Evolutionary conservation across 2,329 filamentous ascomycete genomes (phyloP).

Genomic region (Exophiala dermatitidis): DNA sequence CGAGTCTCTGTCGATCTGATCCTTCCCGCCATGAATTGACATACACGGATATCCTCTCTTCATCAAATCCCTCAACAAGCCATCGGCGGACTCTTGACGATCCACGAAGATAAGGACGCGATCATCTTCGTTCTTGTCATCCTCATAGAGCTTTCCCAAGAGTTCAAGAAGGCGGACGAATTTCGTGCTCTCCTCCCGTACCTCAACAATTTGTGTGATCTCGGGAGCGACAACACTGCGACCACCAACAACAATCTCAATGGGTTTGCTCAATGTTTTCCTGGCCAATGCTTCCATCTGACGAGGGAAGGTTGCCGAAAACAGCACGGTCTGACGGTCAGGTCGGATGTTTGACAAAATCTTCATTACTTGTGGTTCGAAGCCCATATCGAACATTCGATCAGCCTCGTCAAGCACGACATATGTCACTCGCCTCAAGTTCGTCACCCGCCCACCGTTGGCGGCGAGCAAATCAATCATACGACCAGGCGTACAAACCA

Average conservation of each 20-base stretch:
- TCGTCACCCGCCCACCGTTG: constrained; percentile 90
- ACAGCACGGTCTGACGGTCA: constrained; percentile 87
- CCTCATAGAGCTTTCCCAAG: constrained; percentile 70
- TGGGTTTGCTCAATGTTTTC: constrained; percentile 75
- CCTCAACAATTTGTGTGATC: constrained; percentile 87
- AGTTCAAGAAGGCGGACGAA: constrained; percentile 78
- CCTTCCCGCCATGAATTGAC: constrained; percentile 89
- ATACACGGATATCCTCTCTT: constrained; percentile 83
- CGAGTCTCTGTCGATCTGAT: constrained; percentile 86
- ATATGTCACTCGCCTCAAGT: constrained; percentile 81
- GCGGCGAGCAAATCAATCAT: constrained; percentile 92
- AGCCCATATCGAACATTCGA: constrained; percentile 99
- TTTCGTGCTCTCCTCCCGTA: constrained; percentile 74
- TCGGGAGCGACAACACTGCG: constrained; percentile 61
- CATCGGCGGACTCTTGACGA: constrained; percentile 81
- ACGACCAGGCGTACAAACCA: constrained; percentile 89
- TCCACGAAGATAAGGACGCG: constrained; percentile 88
- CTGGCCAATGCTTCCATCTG: constrained; percentile 87
- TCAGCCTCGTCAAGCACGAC: constrained; percentile 95
- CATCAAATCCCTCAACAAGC: constrained; percentile 68
- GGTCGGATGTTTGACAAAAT: constrained; percentile 88
- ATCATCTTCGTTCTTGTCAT: constrained; percentile 75
- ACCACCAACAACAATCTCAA: constrained; percentile 89
- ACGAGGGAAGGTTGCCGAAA: constrained; percentile 91
- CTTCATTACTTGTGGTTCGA: constrained; percentile 96